Evolutionary conservation across 768 basidiomycete species (phyloP).

Genomic region (Collybia nuda): DNA sequence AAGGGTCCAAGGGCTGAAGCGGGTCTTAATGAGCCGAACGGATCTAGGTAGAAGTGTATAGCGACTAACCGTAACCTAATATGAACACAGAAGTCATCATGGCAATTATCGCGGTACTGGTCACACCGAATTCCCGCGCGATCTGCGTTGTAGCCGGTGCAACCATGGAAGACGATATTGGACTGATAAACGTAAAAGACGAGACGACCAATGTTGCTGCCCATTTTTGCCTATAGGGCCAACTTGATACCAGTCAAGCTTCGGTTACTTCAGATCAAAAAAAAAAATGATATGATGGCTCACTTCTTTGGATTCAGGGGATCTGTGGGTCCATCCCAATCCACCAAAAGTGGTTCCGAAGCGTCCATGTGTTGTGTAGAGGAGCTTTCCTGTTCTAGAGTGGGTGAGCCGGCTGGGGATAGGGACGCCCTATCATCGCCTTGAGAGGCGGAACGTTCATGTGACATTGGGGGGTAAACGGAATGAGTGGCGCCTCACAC

Average conservation of each 20-base stretch:
- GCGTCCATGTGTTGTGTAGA: not conserved
- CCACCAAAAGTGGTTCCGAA: constrained; percentile 36
- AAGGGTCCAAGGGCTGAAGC: constrained; percentile 50
- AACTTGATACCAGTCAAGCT: constrained; percentile 32
- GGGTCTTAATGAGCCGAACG: too few species aligned
- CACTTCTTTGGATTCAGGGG: constrained; percentile 61
- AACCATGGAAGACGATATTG: constrained; percentile 73
- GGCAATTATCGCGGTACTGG: constrained; percentile 43
- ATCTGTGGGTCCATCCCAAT: constrained; percentile 66
- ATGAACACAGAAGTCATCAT: constrained; percentile 58
- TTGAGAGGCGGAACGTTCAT: not conserved
- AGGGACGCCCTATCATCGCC: not conserved
- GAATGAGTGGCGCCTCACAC: not conserved
- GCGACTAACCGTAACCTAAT: constrained; percentile 52
- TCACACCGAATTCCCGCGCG: constrained; percentile 54
- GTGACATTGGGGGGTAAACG: not conserved
- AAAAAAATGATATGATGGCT: constrained; percentile 3
- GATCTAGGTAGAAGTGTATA: not conserved
- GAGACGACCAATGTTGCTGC: constrained; percentile 62
- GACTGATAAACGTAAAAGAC: constrained; percentile 65
- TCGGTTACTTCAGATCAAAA: not conserved
- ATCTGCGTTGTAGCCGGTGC: constrained; percentile 61
- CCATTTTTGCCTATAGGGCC: constrained; percentile 63
- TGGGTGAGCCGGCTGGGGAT: not conserved
- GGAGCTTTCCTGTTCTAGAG: not conserved